A percentile compares a stretch with the other conserved stretches of the same genome.
These are phyloP conservation scores for Acanthamoeba culbertsoni DNA, from an alignment of 208 protist species.

Conservation along the genomic window DNA sequence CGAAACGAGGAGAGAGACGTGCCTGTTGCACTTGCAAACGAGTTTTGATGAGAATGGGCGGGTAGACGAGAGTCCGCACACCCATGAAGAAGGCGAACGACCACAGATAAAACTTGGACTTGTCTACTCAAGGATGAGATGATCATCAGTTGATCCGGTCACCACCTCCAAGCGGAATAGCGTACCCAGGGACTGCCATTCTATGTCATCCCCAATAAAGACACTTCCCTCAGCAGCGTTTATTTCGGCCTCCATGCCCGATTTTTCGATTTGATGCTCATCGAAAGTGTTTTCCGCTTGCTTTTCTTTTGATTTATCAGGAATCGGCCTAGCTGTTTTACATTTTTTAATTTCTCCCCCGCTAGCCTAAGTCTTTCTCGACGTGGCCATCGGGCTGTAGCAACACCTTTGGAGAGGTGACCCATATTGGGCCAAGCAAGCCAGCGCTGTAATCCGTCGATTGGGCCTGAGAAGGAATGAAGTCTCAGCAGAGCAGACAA, in stretches of 20 bases:
- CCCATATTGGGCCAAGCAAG: background rate
- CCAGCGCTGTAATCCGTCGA: background rate
- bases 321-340: too few relatives aligned
- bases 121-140: background rate
- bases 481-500: background rate
- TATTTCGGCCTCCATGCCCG: slow-evolving; percentile 10
- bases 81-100: slow-evolving; percentile 27
- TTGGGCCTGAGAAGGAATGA: background rate
- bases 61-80: slow-evolving; percentile 33
- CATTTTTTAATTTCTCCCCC: too few relatives aligned
- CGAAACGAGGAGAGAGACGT: background rate
- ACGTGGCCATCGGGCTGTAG: background rate
- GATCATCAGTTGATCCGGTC: background rate
- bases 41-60: slow-evolving; percentile 16
- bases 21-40: slow-evolving; percentile 11
- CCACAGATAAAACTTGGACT: slow-evolving; percentile 18
- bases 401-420: background rate
- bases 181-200: slow-evolving; percentile 30
- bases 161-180: background rate
- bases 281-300: too few relatives aligned
- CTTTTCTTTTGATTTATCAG: too few relatives aligned
- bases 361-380: background rate
- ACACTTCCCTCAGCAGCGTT: background rate
- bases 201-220: slow-evolving; percentile 11
- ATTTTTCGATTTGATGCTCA: too few relatives aligned